Evolutionary conservation across 148 eudicot genomes (phyloP).

Genomic region (Suaeda aralocaspica): DNA sequence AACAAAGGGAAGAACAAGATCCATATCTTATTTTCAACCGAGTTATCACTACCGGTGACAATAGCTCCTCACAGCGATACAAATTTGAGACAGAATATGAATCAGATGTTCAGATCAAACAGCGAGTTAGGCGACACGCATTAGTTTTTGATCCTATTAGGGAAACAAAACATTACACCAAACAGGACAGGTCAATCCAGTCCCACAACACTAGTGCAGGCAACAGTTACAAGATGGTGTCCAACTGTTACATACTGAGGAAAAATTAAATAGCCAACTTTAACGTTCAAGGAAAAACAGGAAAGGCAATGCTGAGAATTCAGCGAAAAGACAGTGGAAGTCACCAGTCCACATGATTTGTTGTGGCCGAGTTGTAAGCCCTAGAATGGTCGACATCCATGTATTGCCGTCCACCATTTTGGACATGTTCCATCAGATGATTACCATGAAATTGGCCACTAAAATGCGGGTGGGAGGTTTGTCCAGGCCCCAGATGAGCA

Average conservation of each 20-base stretch:
- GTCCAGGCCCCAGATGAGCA: conserved; percentile 49
- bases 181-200: conserved; percentile 10
- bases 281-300: background rate
- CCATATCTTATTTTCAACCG: too few species aligned
- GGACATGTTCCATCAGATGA: conserved; percentile 46
- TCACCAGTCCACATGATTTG: conserved; percentile 61
- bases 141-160: conserved; percentile 1
- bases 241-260: conserved; percentile 15
- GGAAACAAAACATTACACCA: background rate
- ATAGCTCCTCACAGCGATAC: too few species aligned
- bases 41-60: too few species aligned
- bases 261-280: background rate
- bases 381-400: conserved; percentile 46
- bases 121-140: background rate
- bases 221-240: background rate
- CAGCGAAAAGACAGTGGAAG: conserved; percentile 32
- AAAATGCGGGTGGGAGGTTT: conserved; percentile 37
- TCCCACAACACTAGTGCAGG: conserved; percentile 2
- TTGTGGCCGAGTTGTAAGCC: conserved; percentile 48
- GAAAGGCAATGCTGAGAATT: background rate
- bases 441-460: conserved; percentile 28
- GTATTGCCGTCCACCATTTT: conserved; percentile 42
- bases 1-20: too few species aligned
- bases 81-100: background rate
- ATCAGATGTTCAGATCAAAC: background rate